Conservation (phyloP, 2,329 filamentous ascomycete genomes). For the Ascochyta koolunga region DNA sequence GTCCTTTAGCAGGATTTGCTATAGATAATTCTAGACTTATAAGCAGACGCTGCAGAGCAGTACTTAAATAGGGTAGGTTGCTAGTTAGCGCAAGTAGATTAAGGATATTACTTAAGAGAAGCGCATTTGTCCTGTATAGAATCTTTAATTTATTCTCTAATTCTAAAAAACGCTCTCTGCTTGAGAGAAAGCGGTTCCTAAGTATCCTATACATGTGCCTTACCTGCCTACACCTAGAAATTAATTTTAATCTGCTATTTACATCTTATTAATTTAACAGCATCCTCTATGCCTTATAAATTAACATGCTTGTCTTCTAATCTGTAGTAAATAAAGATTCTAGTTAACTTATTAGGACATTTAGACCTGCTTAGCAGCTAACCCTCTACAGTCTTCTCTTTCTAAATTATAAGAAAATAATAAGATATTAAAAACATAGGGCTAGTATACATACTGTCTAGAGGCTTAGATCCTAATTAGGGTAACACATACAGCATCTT, state of each 20-base stretch:
- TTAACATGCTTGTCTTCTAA: not conserved
- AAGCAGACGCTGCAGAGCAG: not conserved
- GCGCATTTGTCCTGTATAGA: not conserved
- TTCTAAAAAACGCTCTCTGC: not conserved
- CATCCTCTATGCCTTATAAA: not conserved
- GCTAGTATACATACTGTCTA: not conserved
- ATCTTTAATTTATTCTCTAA: not conserved
- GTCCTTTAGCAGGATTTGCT: too few relatives aligned
- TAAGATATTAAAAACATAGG: not conserved
- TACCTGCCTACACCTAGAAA: not conserved
- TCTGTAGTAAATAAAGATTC: not conserved
- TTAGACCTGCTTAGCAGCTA: not conserved
- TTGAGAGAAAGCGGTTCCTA: not conserved
- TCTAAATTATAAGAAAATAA: not conserved
- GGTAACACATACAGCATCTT: not conserved
- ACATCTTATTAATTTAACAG: not conserved
- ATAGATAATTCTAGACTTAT: not conserved
- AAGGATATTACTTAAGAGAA: not conserved
- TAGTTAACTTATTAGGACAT: not conserved
- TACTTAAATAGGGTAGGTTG: not conserved
- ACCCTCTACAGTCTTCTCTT: not conserved
- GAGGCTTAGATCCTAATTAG: not conserved
- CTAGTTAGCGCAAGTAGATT: not conserved
- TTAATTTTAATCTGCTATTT: not conserved
- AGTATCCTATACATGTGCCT: not conserved